Base-by-base conservation (phyloP, 140 eudicot species). In the Eryngium alpinum region DNA sequence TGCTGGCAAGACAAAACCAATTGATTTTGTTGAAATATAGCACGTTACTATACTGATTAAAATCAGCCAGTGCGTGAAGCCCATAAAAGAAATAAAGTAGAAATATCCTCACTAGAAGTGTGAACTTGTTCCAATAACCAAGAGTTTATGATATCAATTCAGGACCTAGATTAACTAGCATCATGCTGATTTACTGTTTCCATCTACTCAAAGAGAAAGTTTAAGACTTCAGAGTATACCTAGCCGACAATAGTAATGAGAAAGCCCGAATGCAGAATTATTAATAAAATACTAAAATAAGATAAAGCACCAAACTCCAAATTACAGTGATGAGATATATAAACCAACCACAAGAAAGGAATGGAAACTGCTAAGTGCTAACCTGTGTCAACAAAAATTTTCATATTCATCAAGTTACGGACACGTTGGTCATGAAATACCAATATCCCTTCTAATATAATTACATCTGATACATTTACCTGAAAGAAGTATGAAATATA, bases 321-420 rank as follows among this genome's bases (percentile, higher is more conserved):
- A 50, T 49, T 31, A 50, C 16, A 50, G 18, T 52, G 56, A 34
- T 27, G 53, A 57, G 32, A 25, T 17, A 17, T 7, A 38, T 10
- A 72, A 33, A 82, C 46, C 65, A 87, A 66, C 69, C 15, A 76
- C 0, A 70, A 10, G n/a, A 63, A 67, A 15, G 32, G 19, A 13
- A 38, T 38, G 5, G 50, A 72, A 38, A 25, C 33, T 69, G 82
- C 72, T 59, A 44, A 66, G 34, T 71, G 77, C 77, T 70, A 74
- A 95, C 99, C 99, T 85, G 97, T 87, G 84, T 95, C 99, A 73
- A 95, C 99, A 89, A 95, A 95, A 83, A 95, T 92, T 89, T 95
- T 95, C 99, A 95, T 92, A 81, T 88, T 95, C 99, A 95, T 95
- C 82, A 92, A 84, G 91, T 92, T 89, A 80, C 99, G 92, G 50